These are phyloP conservation scores for Hypoxylon intermedium DNA, from an alignment of 495 filamentous ascomycete genomes.

Conservation along the genomic window DNA sequence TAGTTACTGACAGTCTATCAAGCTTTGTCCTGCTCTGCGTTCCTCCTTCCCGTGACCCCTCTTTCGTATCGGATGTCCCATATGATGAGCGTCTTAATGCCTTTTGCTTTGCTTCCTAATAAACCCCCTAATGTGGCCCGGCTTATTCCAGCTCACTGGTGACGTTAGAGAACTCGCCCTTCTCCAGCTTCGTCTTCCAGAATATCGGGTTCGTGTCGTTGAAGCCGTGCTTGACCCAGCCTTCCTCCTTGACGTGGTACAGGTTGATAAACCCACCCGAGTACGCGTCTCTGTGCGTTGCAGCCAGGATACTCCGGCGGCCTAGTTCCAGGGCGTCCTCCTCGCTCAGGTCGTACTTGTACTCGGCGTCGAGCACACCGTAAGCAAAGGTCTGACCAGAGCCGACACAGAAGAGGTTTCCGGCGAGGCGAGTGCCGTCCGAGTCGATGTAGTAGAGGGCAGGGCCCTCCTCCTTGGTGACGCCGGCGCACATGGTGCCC, in stretches of 20 bases:
- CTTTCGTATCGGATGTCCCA: too few species aligned
- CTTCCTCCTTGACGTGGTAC: slow-evolving; percentile 97
- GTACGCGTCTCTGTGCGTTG: slow-evolving; percentile 96
- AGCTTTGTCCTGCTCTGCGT: slow-evolving; percentile 19
- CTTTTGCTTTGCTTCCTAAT: too few species aligned
- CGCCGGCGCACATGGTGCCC: slow-evolving; percentile 99
- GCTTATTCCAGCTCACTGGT: slow-evolving; percentile 72
- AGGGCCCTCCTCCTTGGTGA: slow-evolving; percentile 93
- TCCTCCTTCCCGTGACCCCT: neutral
- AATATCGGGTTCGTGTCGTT: slow-evolving; percentile 94
- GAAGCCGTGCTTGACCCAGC: slow-evolving; percentile 99
- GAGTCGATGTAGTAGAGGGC: slow-evolving; percentile 99
- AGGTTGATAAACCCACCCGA: slow-evolving; percentile 98
- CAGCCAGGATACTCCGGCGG: slow-evolving; percentile 89
- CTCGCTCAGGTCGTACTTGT: slow-evolving; percentile 82
- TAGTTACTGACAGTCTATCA: slow-evolving; percentile 36
- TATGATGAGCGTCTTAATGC: too few species aligned
- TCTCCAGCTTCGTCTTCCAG: slow-evolving; percentile 98
- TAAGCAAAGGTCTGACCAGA: slow-evolving; percentile 99
- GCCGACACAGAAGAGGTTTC: slow-evolving; percentile 97
- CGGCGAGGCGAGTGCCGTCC: slow-evolving; percentile 89
- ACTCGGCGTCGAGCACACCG: slow-evolving; percentile 95
- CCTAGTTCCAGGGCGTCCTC: slow-evolving; percentile 91
- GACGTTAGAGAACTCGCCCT: slow-evolving; percentile 98
- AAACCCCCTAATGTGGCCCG: neutral